phyloP scores from a whole-genome alignment of 192 early-diverging fungal species.

The Umbelopsis ramanniana region DNA sequence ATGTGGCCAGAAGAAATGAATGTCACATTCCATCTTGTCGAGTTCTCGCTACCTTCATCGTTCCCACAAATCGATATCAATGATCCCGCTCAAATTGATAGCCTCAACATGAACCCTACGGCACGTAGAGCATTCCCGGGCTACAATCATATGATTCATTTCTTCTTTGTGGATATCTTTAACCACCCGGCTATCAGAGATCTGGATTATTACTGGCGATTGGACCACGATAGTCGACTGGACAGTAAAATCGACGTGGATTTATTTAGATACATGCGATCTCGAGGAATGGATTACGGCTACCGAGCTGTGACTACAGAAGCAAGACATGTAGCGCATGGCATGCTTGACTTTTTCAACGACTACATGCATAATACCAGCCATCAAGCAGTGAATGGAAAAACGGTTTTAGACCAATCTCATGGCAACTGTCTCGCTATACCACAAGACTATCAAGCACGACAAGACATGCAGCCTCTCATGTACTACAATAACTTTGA shows the following conservation, averaged over 20 bases:
- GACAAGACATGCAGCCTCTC: constrained; percentile 1
- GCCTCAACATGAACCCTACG: constrained; percentile 16
- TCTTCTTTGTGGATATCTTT: constrained; percentile 18
- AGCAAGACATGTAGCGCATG: constrained; percentile 1
- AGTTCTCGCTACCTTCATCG: background rate
- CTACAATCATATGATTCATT: constrained; percentile 19
- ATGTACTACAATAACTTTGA: constrained; percentile 19
- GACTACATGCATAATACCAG: constrained; percentile 1
- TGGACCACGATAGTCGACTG: constrained; percentile 12
- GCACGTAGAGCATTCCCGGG: constrained; percentile 10
- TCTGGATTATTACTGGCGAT: constrained; percentile 1
- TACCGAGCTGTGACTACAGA: background rate
- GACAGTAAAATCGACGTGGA: constrained; percentile 1
- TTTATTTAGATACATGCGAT: constrained; percentile 16
- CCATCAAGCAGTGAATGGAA: background rate
- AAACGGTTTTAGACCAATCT: background rate
- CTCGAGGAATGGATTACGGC: constrained; percentile 11
- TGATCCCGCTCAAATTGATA: constrained; percentile 12
- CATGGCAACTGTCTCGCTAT: constrained; percentile 9
- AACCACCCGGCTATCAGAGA: constrained; percentile 1
- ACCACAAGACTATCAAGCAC: constrained; percentile 3
- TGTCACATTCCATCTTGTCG: background rate
- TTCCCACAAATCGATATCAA: constrained; percentile 17
- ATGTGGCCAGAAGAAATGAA: constrained; percentile 18
- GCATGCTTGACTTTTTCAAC: constrained; percentile 17